Evolutionary conservation across 2,329 filamentous ascomycete genomes (phyloP).

Genomic region (Stagonosporopsis rhizophila): DNA sequence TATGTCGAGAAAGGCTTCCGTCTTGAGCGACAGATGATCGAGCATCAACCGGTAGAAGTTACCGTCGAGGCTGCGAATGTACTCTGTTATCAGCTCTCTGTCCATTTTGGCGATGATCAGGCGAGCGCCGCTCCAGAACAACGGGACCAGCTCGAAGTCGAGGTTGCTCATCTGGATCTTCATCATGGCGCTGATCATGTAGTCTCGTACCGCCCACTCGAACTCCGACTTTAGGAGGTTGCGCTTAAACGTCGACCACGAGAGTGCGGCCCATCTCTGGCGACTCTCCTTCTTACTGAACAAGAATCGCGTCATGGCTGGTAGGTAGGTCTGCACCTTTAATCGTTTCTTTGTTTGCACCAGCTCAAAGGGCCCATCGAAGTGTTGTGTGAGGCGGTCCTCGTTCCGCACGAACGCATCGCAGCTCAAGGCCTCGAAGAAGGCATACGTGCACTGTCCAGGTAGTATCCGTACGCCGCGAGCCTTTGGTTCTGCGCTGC

Average conservation of each 20-base stretch:
- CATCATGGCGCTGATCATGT: conserved; percentile 71
- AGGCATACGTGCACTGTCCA: conserved; percentile 72
- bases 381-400: conserved; percentile 62
- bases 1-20: conserved; percentile 68
- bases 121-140: conserved; percentile 81
- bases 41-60: conserved; percentile 67
- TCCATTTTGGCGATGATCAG: conserved; percentile 77
- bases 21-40: conserved; percentile 66
- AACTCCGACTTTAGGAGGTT: conserved; percentile 76
- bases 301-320: conserved; percentile 83
- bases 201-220: conserved; percentile 83
- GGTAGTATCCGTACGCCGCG: conserved; percentile 61
- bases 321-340: conserved; percentile 76
- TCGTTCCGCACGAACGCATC: conserved; percentile 73
- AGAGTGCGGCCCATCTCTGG: conserved; percentile 70
- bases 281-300: conserved; percentile 74
- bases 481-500: conserved; percentile 56
- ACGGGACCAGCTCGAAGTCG: conserved; percentile 64
- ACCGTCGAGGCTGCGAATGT: conserved; percentile 78
- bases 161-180: conserved; percentile 65
- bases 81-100: conserved; percentile 76
- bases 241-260: conserved; percentile 71
- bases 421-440: conserved; percentile 90
- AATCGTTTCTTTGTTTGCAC: conserved; percentile 81
- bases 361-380: conserved; percentile 83